These are phyloP conservation scores for Sarcodon sp. DNA, from an alignment of 768 basidiomycete species.

Conservation along the genomic window DNA sequence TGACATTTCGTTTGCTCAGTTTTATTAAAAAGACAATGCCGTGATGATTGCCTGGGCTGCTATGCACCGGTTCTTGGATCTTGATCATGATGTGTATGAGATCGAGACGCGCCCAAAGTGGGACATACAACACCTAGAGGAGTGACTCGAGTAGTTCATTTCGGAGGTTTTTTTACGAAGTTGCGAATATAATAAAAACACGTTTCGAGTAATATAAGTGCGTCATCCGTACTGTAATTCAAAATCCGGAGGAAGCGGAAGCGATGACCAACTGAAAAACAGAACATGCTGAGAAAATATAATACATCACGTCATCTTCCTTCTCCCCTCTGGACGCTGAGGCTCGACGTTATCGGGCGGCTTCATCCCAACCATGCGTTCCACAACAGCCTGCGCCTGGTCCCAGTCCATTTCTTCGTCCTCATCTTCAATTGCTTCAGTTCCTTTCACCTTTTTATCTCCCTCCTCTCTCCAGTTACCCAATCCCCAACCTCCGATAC, in stretches of 20 bases:
- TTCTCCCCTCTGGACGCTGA: too few species aligned
- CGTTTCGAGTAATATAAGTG: too few species aligned
- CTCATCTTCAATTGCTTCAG: conserved; percentile 48
- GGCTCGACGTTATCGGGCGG: not conserved
- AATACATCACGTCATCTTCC: too few species aligned
- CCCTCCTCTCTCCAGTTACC: conserved; percentile 42
- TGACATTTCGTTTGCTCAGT: not conserved
- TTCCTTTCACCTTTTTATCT: conserved; percentile 31
- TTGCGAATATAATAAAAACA: too few species aligned
- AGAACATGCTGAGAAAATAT: too few species aligned
- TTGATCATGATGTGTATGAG: conserved; percentile 48
- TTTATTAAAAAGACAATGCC: conserved; percentile 61
- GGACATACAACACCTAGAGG: conserved; percentile 50
- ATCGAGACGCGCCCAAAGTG: conserved; percentile 59
- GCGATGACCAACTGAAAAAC: not conserved
- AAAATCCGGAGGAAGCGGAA: not conserved
- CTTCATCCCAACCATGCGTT: conserved; percentile 19
- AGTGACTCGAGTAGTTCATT: not conserved
- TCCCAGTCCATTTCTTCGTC: conserved; percentile 58
- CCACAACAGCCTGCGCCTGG: conserved; percentile 37
- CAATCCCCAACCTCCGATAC: conserved; percentile 66
- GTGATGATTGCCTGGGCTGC: conserved; percentile 95
- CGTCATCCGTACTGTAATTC: too few species aligned
- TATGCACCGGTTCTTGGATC: conserved; percentile 61
- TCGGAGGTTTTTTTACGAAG: too few species aligned